These are phyloP conservation scores for Iberis amara DNA, from an alignment of 441 rosid genomes.

Conservation along the genomic window DNA sequence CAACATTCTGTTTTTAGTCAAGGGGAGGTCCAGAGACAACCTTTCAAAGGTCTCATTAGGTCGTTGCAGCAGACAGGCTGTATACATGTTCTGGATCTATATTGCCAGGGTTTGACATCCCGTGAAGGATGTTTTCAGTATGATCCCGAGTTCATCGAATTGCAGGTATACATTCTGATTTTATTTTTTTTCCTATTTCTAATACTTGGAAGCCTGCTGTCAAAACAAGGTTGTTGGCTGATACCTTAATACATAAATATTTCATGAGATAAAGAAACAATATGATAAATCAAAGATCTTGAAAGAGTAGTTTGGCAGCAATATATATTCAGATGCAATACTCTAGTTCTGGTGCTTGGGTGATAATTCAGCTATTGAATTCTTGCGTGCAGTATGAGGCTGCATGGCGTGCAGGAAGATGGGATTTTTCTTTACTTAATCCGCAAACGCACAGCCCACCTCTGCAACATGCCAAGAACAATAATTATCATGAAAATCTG, in stretches of 20 bases:
- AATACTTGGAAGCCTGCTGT: slow-evolving; percentile 9
- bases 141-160: slow-evolving; percentile 75
- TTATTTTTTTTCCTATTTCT: not conserved
- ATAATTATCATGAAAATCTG: slow-evolving; percentile 71
- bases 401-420: slow-evolving; percentile 97
- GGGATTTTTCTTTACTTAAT: slow-evolving; percentile 83
- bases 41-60: slow-evolving; percentile 85
- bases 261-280: slow-evolving; percentile 17
- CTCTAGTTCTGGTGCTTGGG: slow-evolving; percentile 16
- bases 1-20: slow-evolving; percentile 37
- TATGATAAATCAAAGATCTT: slow-evolving; percentile 15
- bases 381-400: slow-evolving; percentile 74
- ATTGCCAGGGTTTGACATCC: slow-evolving; percentile 82
- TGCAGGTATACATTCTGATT: slow-evolving; percentile 59
- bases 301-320: slow-evolving; percentile 13
- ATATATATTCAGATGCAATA: slow-evolving; percentile 7
- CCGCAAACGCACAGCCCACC: slow-evolving; percentile 42
- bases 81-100: slow-evolving; percentile 78
- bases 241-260: slow-evolving; percentile 3
- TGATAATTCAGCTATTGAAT: slow-evolving; percentile 22
- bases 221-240: slow-evolving; percentile 8
- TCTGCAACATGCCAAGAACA: slow-evolving; percentile 44
- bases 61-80: slow-evolving; percentile 95
- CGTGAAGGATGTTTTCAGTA: slow-evolving; percentile 61
- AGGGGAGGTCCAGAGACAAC: slow-evolving; percentile 52